A percentile compares a stretch with the other conserved stretches of the same genome.
Conservation (phyloP, 116 monocot genomes). For the Dioscorea cayenensis region DNA sequence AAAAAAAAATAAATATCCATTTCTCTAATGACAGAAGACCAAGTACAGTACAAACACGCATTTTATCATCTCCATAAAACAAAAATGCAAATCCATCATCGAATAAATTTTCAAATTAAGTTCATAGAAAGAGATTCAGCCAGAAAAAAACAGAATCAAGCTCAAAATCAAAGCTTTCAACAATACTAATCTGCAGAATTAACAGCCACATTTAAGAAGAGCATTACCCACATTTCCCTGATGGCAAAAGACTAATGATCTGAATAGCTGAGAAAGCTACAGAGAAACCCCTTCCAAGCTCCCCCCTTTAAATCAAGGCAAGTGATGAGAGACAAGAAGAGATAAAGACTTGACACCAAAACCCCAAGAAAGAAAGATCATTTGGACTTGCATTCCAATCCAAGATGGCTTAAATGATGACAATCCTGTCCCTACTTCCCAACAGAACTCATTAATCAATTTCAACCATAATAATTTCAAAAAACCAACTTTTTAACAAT, state of each 20-base stretch:
- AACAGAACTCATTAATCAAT: neutral
- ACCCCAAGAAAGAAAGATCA: neutral
- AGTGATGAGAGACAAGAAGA: neutral
- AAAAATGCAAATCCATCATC: too few relatives aligned
- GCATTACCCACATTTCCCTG: neutral
- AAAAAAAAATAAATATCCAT: neutral
- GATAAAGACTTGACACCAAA: neutral
- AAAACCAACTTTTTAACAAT: neutral
- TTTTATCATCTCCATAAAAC: too few relatives aligned
- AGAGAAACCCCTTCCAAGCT: neutral
- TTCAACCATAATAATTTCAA: neutral
- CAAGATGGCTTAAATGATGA: slow-evolving; percentile 1
- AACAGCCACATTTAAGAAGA: neutral
- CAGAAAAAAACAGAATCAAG: too few relatives aligned
- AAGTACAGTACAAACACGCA: too few relatives aligned
- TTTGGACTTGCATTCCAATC: slow-evolving; percentile 7
- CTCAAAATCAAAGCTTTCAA: too few relatives aligned
- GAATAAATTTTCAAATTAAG: too few relatives aligned
- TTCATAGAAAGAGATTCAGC: too few relatives aligned
- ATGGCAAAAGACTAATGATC: too few relatives aligned
- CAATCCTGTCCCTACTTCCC: neutral
- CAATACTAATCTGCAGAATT: too few relatives aligned
- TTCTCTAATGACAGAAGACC: neutral
- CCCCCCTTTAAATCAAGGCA: neutral
- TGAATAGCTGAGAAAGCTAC: neutral